Conservation (phyloP, 73 alveolate genomes). For the Blepharisma stoltei region DNA sequence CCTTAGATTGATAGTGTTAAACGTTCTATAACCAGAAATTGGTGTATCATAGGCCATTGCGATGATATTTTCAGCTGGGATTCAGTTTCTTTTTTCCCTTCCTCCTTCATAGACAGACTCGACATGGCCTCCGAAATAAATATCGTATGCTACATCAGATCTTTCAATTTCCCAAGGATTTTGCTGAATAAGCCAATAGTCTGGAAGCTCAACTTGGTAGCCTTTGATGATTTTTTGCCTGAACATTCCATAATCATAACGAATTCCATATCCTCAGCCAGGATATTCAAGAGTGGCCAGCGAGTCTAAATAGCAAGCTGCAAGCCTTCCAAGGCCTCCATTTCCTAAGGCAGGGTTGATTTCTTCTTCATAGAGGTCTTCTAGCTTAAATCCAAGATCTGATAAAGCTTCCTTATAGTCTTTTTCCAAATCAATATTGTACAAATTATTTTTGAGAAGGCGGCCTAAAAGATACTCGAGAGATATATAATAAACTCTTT, state of each 20-base stretch:
- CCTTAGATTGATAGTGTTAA: constrained; percentile 91
- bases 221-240: constrained; percentile 92
- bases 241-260: constrained; percentile 99
- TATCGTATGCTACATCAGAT: constrained; percentile 85
- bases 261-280: constrained; percentile 99
- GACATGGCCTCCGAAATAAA: constrained; percentile 84
- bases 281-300: constrained; percentile 93
- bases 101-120: neutral
- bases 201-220: constrained; percentile 96
- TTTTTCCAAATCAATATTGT: constrained; percentile 85
- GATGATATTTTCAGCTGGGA: constrained; percentile 89
- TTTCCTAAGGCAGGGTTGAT: constrained; percentile 99
- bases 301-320: constrained; percentile 99
- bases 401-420: constrained; percentile 61
- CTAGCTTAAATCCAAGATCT: constrained; percentile 46
- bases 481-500: constrained; percentile 73
- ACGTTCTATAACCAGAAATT: constrained; percentile 95
- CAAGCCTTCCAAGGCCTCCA: constrained; percentile 98
- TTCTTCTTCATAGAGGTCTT: constrained; percentile 86
- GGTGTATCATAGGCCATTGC: constrained; percentile 99
- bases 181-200: constrained; percentile 85
- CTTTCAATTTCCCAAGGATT: constrained; percentile 98
- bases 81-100: constrained; percentile 61
- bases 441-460: constrained; percentile 86
- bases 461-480: constrained; percentile 97